A percentile compares a stretch with the other conserved stretches of the same genome.
These are phyloP conservation scores for Fusarium clavum DNA, from an alignment of 2,329 filamentous ascomycete genomes.

Conservation along the genomic window DNA sequence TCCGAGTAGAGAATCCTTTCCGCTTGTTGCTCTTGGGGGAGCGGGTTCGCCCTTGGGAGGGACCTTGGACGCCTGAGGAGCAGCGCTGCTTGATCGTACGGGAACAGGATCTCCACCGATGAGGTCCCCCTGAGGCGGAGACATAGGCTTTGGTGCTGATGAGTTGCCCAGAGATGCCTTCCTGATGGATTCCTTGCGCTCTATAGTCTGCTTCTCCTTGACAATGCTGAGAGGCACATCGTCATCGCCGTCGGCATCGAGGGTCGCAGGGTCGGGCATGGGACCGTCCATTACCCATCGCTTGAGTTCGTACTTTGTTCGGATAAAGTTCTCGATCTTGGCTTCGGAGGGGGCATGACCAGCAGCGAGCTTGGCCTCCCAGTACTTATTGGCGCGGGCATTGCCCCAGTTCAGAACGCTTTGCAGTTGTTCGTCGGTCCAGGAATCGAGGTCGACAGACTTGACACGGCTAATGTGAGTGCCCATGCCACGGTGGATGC, in stretches of 20 bases:
- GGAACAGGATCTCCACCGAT: slow-evolving; percentile 80
- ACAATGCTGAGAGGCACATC: slow-evolving; percentile 75
- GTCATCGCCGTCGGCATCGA: slow-evolving; percentile 87
- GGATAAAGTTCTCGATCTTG: slow-evolving; percentile 99
- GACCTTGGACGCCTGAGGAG: slow-evolving; percentile 69
- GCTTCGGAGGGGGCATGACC: slow-evolving; percentile 94
- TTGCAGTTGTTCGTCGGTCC: slow-evolving; percentile 97
- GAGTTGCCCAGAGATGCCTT: slow-evolving; percentile 66
- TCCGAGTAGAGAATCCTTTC: slow-evolving; percentile 90
- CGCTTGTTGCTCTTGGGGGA: slow-evolving; percentile 75
- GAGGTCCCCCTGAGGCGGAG: slow-evolving; percentile 75
- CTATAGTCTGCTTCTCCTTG: slow-evolving; percentile 74
- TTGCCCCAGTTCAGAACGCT: slow-evolving; percentile 97
- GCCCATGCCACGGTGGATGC: slow-evolving; percentile 98
- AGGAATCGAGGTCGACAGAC: slow-evolving; percentile 96
- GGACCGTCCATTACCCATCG: slow-evolving; percentile 99
- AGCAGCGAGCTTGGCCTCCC: slow-evolving; percentile 92
- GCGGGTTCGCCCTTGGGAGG: slow-evolving; percentile 72
- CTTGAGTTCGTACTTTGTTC: slow-evolving; percentile 98
- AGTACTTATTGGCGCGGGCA: slow-evolving; percentile 96
- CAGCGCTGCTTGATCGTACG: slow-evolving; percentile 79
- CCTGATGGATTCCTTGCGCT: slow-evolving; percentile 69
- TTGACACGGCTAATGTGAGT: slow-evolving; percentile 99
- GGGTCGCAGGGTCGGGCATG: slow-evolving; percentile 89
- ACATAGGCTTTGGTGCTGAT: slow-evolving; percentile 48